Evolutionary conservation across 2,329 filamentous ascomycete species (phyloP).

Genomic region (Alternaria panax): DNA sequence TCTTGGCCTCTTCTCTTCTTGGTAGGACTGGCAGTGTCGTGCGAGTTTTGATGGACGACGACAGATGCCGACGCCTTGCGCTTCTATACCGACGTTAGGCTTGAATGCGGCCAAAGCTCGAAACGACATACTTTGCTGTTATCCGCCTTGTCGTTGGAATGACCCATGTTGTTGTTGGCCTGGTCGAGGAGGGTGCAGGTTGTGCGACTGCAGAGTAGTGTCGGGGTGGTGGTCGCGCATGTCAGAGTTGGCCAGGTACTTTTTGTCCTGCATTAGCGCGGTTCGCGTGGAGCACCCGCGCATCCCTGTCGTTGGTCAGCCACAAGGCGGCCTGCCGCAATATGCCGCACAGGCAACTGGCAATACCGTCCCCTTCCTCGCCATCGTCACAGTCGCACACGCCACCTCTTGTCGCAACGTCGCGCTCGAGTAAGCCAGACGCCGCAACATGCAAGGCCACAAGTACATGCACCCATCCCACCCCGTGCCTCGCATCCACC

Average conservation of each 20-base stretch:
- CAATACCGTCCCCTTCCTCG: background rate
- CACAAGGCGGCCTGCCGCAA: background rate
- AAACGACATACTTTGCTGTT: constrained; percentile 16
- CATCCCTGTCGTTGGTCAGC: constrained; percentile 13
- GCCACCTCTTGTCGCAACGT: background rate
- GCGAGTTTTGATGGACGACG: constrained; percentile 26
- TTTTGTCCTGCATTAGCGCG: constrained; percentile 28
- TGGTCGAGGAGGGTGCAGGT: no score
- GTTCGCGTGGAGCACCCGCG: constrained; percentile 4
- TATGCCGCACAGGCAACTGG: background rate
- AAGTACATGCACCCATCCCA: constrained; percentile 3
- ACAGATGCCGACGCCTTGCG: constrained; percentile 31
- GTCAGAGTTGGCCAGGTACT: constrained; percentile 1
- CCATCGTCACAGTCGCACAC: background rate
- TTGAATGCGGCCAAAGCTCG: no score
- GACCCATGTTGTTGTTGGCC: background rate
- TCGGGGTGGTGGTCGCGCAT: background rate
- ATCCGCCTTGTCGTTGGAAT: background rate
- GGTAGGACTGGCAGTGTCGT: constrained; percentile 11
- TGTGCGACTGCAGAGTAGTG: no score
- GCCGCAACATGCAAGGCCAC: constrained; percentile 8
- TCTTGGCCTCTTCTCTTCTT: constrained; percentile 29
- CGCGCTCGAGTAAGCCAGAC: background rate
- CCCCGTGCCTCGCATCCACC: background rate
- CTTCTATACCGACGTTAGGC: constrained; percentile 23